Base-by-base conservation (phyloP, 805 yeast genomes). In the Metschnikowia gruessii region DNA sequence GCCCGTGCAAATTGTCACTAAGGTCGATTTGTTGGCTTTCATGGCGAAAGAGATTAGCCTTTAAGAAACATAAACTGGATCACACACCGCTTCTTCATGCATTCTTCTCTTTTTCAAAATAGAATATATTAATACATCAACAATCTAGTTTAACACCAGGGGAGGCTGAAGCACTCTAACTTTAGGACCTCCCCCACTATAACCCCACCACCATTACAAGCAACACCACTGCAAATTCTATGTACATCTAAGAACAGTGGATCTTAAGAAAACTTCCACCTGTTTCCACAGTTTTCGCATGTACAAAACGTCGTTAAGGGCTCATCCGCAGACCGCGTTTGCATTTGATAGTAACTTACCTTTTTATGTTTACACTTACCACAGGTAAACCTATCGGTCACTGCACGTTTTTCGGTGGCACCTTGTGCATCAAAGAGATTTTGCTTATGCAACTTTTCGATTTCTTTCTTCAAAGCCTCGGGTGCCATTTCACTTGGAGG, bases 221-320 rank as follows among this genome's bases (percentile, higher is more conserved):
- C 24, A 21, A 21, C 24, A 21, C 24, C 24, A 15, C 40, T 11
- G n/a, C 4, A 18, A 37, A 37, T 30, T 15, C 30, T 15, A 35
- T 16, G 21, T 22, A 22, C 40, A 37, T 13, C 3, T 3, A 12
- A 37, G 15, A 15, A 18, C 7, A n/a, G 8, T 13, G 15, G 17
- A 19, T 19, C 2, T 48, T 65, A 91, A 28, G 95, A 87, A 64
- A 94, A 94, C 69, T 94, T 94, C 99, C 99, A 94, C 67, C 98
- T 81, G 63, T 94, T 89, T 52, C 98, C 98, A 73, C 99, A 94
- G 55, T 81, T 88, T 61, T 91, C 97, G 73, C 99, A 94, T 3
- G 97, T 91, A 74, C 99, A 94, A 65, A 94, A 94, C 1, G 99
- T 94, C 7, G 99, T 94, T 60, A 94, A 79, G 49, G 99, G 99